Base-by-base conservation (phyloP, 2,329 filamentous ascomycete genomes). In the Xylariales sp. region DNA sequence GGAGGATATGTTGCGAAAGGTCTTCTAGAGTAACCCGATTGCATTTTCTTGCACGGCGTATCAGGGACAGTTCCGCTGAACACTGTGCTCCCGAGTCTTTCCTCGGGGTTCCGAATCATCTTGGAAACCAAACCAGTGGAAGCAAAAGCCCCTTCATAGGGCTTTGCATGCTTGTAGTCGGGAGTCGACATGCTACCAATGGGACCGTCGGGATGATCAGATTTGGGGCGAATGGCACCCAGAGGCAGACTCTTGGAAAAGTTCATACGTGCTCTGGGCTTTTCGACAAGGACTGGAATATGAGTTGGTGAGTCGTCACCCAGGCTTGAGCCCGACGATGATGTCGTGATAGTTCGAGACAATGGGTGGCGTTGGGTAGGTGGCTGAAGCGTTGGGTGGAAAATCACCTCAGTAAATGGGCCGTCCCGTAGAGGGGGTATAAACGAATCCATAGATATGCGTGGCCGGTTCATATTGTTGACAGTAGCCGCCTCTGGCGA, bases 71-170 rank as follows among this genome's bases (percentile, higher is more conserved):
- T 86, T 23, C 65, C 71, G 32, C 72, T 72, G 39, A 75, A 88
- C 83, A 76, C 91, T 89, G 79, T 85, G 79, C 80, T 72, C 82
- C 80, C 76, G 83, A 81, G 71, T 79, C 83, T 87, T 59, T 93
- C 87, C 72, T 97, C 93, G 0, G 90, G 87, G 78, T 93, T 90
- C 65, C 93, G 90, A 76, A 96, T 97, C 79, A 97, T 93, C 82
- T 99, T 99, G 10, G 96, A 97, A 62, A 99, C 91, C 34, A 99
- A 83, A 1, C 95, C 94, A 0, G 96, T 98, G 1, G 96, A 98
- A 84, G 93, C 94, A 80, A 97, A 97, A 6, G 94, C 94, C 48
- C 92, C 90, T 39, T 92, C 90, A 64, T 92, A 86, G 28, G 94
- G 91, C 76, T 90, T 93, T 7, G 89, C 91, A 58, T 88, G 84